Evolutionary conservation across 257 asterid species (phyloP).

Genomic region (Primulina eburnea): DNA sequence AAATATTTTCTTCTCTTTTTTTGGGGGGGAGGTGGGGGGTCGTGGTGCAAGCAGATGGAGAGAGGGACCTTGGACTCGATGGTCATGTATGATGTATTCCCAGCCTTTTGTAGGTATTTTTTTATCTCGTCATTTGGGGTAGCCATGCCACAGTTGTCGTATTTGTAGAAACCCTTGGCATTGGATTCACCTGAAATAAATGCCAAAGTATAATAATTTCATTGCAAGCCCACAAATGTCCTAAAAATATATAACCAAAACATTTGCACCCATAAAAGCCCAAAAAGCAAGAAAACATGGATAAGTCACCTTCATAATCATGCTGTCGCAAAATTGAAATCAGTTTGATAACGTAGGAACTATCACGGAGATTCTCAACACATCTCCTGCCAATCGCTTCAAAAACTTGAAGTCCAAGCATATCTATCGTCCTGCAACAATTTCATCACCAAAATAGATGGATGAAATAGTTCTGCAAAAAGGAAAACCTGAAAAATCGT

Average conservation of each 20-base stretch:
- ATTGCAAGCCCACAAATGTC: slow-evolving; percentile 15
- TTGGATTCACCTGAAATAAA: slow-evolving; percentile 32
- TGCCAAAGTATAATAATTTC: slow-evolving; percentile 4
- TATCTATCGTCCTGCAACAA: slow-evolving; percentile 42
- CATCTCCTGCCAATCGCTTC: slow-evolving; percentile 20
- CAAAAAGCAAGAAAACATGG: slow-evolving; percentile 5
- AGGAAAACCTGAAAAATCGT: neutral
- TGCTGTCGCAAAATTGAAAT: slow-evolving; percentile 29
- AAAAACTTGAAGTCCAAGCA: slow-evolving; percentile 34
- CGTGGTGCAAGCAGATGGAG: slow-evolving; percentile 3
- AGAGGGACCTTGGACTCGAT: slow-evolving; percentile 25
- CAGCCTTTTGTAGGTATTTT: slow-evolving; percentile 24
- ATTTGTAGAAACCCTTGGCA: slow-evolving; percentile 37
- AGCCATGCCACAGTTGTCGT: slow-evolving; percentile 29
- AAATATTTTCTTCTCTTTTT: neutral
- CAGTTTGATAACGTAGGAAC: slow-evolving; percentile 28
- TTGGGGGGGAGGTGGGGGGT: neutral
- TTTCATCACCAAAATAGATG: slow-evolving; percentile 13
- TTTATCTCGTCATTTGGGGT: slow-evolving; percentile 31
- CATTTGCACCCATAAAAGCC: neutral
- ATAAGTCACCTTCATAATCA: slow-evolving; percentile 31
- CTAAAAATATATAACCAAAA: slow-evolving; percentile 6
- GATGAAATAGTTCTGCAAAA: slow-evolving; percentile 8
- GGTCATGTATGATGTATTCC: slow-evolving; percentile 18
- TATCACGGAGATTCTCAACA: slow-evolving; percentile 24